Base-by-base conservation (phyloP, 2,329 filamentous ascomycete species). In the Calonectria pseudoreteaudii region DNA sequence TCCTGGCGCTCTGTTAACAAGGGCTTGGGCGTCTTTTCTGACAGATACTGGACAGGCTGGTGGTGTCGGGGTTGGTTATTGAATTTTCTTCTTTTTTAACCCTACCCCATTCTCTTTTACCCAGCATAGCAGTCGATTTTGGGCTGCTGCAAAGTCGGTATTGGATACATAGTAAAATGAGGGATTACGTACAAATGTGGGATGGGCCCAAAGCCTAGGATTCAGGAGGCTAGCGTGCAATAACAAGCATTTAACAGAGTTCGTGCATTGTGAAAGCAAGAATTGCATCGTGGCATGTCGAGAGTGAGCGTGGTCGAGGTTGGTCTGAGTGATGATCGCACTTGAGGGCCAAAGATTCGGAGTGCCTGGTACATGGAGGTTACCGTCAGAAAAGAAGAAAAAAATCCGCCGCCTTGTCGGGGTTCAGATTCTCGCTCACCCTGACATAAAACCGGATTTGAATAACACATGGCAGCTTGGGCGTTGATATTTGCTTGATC, bases 141-240 rank as follows among this genome's bases (percentile, higher is more conserved):
- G n/a, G n/a, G n/a, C n/a, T 13, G 36, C 23, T 14, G 56, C 16
- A 20, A 62, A 23, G 26, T 62, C 14, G 56, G 44, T 47, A 47
- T 13, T 23, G 44, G 44, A 23, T 44, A 44, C n/a, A 28, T 28
- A 28, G 56, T 41, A 62, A 62, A 62, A 62, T 62, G 56, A 62
- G 56, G 56, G 56, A 62, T 62, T 62, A 62, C 52, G 38, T 66
- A 66, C 62, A 66, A 36, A 34, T 50, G 20, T 66, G 13, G 64
- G 31, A 66, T 66, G 64, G 64, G 47, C 28, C 64, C 13, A 14
- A 50, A 52, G 30, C 14, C 41, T 50, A 5, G 44, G 64, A 52
- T 47, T 41, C 34, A 41, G 18, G 56, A 56, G n/a, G 36, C 34
- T 62, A 62, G 56, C 56, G 23, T 20, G 23, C 14, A 41, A 30